Percentiles rank a stretch among this genome's conserved stretches.
Evolutionary conservation across 768 basidiomycete genomes (phyloP).

Genomic region (Auricularia cornea): DNA sequence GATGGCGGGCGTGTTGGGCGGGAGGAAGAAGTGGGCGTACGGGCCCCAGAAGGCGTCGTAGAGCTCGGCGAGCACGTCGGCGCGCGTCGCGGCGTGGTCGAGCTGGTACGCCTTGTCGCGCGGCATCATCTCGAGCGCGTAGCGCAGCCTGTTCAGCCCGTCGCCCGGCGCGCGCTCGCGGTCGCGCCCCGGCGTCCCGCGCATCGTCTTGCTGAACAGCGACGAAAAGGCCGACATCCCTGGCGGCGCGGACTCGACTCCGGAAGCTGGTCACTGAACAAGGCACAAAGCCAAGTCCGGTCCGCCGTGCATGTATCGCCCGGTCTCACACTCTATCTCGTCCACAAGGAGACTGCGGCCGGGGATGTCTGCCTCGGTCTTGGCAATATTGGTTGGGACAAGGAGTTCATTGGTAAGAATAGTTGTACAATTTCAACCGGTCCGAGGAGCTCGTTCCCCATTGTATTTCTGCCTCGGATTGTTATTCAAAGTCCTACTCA

Average conservation of each 20-base stretch:
- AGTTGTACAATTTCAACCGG: too few species aligned
- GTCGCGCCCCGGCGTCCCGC: neutral
- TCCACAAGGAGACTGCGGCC: too few species aligned
- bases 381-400: too few species aligned
- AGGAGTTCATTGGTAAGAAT: too few species aligned
- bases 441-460: too few species aligned
- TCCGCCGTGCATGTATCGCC: too few species aligned
- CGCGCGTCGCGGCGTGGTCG: conserved; percentile 28
- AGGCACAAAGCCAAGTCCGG: neutral
- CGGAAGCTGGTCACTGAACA: too few species aligned
- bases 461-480: too few species aligned
- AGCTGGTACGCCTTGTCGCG: conserved; percentile 3
- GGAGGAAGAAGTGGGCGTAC: conserved; percentile 64
- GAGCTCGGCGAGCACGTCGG: conserved; percentile 73
- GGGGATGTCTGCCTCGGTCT: too few species aligned
- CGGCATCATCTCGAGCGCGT: conserved; percentile 6
- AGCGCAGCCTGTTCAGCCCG: conserved; percentile 1
- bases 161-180: neutral
- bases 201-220: neutral
- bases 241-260: neutral
- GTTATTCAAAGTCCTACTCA: too few species aligned
- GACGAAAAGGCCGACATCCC: neutral
- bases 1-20: conserved; percentile 47
- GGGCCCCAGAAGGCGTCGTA: conserved; percentile 79
- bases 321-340: too few species aligned